Evolutionary conservation across 805 yeast species (phyloP), one percentile per base, ranked within the genome.

Genomic region (Saccharomycopsis javanensis): DNA sequence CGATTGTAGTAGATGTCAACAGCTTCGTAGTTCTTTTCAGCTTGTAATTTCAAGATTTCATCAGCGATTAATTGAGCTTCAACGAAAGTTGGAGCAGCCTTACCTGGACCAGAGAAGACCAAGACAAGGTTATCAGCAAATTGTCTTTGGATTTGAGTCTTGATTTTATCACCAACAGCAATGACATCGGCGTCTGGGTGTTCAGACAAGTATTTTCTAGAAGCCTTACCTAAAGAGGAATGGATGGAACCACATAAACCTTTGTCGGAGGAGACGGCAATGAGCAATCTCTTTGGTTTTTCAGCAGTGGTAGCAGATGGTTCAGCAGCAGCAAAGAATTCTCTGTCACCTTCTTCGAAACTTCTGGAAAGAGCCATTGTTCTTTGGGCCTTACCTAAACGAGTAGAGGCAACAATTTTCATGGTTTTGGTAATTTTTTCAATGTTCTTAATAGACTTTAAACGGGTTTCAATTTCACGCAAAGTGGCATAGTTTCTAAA

Each of bases 351-450:
- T 66, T 79, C 79, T 70, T 85, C 85, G 79, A 88, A 92, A 61
- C 81, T 85, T 73, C 96, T 85, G 54, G 97, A 86, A 54, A 88
- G 81, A 65, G 79, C 77, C 90, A 90, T 92, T 61, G 97, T 96
- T 74, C 85, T 87, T 76, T 90, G 96, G 61, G 99, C 99, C 77
- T 88, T 90, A 72, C 82, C 79, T 73, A 94, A 82, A 78, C 97
- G 86, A 66, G 99, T 94, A 46, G 98, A 92, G 46, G 99, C 99
- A 69, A 94, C 99, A 76, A 94, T 86, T 81, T 91, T 94, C 98
- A 94, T 94, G 75, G 99, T 94, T 78, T 94, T 94, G 77, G 99
- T 94, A 78, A 94, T 94, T 80, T 94, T 94, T 79, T 94, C 97
- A 74, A 94, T 92, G 82, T 94, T 94, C 81, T 92, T 94, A 74